A percentile compares a stretch with the other conserved stretches of the same genome.
phyloP scores from a whole-genome alignment of 2,329 filamentous ascomycete species.

The Venturia asperata region DNA sequence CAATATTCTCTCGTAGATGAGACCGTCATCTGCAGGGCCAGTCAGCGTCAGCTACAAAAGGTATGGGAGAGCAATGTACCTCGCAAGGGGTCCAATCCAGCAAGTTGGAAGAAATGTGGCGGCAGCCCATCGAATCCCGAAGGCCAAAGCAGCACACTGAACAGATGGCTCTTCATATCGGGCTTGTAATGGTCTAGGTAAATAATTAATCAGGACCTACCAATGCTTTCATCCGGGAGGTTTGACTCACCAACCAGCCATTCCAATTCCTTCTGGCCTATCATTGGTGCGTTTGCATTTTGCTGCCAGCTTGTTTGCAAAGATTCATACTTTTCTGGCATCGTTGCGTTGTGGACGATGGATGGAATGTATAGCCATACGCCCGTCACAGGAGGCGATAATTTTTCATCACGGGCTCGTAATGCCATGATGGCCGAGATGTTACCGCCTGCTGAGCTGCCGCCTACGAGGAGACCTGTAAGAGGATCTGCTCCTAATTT shows the following conservation, averaged over 20 bases:
- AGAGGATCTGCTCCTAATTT: too few species aligned
- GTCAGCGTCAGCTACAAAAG: not conserved
- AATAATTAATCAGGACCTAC: not conserved
- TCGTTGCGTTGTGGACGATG: too few species aligned
- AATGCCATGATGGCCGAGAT: too few species aligned
- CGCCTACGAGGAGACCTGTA: too few species aligned
- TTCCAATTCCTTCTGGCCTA: slow-evolving; percentile 16
- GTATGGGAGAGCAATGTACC: not conserved
- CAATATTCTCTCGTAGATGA: slow-evolving; percentile 20
- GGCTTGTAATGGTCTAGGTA: slow-evolving; percentile 8
- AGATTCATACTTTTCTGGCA: too few species aligned
- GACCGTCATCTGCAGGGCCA: slow-evolving; percentile 17
- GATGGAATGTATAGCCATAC: too few species aligned
- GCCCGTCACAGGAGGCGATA: too few species aligned
- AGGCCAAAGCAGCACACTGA: slow-evolving; percentile 13
- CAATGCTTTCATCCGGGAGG: too few species aligned
- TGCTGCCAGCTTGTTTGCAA: slow-evolving; percentile 29
- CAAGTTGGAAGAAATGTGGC: slow-evolving; percentile 20
- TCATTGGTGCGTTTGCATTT: too few species aligned
- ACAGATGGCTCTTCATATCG: not conserved
- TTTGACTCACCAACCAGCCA: too few species aligned
- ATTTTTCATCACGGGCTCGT: too few species aligned
- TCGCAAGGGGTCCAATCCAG: slow-evolving; percentile 21
- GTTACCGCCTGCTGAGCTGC: too few species aligned
- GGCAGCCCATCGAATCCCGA: slow-evolving; percentile 16